Evolutionary conservation across 345 rosid species (phyloP).

Genomic region (Capsella bursapastoris): DNA sequence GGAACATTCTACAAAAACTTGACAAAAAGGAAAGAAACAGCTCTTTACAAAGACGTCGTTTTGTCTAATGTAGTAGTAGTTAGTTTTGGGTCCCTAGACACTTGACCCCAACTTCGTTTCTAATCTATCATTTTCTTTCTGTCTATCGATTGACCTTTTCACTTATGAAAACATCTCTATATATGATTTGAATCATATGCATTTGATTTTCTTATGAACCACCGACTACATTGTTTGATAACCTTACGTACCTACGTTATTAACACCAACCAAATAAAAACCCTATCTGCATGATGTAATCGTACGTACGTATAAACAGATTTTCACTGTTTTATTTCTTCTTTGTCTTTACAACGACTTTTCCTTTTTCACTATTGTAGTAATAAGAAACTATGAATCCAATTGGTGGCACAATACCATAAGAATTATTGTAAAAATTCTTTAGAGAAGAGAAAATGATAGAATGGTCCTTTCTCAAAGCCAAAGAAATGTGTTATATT

Average conservation of each 20-base stretch:
- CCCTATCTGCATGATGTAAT: no score
- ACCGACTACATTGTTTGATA: not conserved
- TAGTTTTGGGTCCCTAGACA: slow-evolving; percentile 32
- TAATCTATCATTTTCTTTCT: slow-evolving; percentile 11
- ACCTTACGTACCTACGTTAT: not conserved
- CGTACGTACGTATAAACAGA: not conserved
- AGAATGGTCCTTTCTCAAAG: no score
- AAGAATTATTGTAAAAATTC: no score
- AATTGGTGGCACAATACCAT: no score
- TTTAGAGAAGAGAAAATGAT: no score
- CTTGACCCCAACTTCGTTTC: slow-evolving; percentile 15
- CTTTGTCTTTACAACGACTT: no score
- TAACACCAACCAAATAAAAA: no score
- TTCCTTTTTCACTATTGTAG: no score
- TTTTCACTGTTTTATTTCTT: no score
- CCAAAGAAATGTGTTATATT: no score
- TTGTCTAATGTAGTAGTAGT: slow-evolving; percentile 20
- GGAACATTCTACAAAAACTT: slow-evolving; percentile 19
- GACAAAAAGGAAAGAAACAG: slow-evolving; percentile 28
- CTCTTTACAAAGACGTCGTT: slow-evolving; percentile 20
- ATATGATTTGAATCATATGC: not conserved
- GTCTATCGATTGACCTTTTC: not conserved
- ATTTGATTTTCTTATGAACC: not conserved
- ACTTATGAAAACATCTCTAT: not conserved
- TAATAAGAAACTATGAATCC: no score